A percentile compares a stretch with the other conserved stretches of the same genome.
Conservation (phyloP, 2,329 filamentous ascomycete species). For the Hymenoscyphus albidus region DNA sequence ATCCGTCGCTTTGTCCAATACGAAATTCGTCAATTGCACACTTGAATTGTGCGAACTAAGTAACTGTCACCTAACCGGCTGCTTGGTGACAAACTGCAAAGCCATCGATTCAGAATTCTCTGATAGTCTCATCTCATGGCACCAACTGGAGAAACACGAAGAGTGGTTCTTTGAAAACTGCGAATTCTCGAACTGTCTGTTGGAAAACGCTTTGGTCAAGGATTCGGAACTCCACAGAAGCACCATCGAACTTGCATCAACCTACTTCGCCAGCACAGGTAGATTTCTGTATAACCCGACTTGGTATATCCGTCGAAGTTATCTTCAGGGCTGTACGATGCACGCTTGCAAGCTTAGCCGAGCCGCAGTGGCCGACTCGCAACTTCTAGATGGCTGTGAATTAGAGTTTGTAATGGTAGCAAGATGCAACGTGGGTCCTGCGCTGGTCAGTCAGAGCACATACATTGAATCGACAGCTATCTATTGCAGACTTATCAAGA, state of each 20-base stretch:
- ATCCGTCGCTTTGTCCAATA: background rate
- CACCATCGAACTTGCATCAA: background rate
- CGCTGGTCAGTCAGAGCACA: background rate
- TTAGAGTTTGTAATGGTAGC: background rate
- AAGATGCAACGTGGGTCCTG: background rate
- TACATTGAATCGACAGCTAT: background rate
- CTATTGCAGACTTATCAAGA: background rate
- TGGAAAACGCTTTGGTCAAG: background rate
- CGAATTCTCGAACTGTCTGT: background rate
- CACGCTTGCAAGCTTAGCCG: background rate
- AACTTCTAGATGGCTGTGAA: background rate
- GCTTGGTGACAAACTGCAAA: background rate
- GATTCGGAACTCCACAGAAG: background rate
- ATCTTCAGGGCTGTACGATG: background rate
- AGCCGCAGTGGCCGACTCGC: background rate
- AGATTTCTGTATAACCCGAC: background rate
- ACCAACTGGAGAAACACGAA: background rate
- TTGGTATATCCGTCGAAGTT: background rate
- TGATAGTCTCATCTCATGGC: background rate
- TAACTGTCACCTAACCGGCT: background rate
- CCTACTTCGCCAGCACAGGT: background rate
- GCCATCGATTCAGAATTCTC: background rate
- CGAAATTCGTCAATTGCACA: background rate
- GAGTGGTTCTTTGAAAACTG: background rate
- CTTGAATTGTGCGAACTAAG: background rate